These are phyloP conservation scores for Rhazya stricta DNA, from an alignment of 257 asterid genomes.

Conservation along the genomic window DNA sequence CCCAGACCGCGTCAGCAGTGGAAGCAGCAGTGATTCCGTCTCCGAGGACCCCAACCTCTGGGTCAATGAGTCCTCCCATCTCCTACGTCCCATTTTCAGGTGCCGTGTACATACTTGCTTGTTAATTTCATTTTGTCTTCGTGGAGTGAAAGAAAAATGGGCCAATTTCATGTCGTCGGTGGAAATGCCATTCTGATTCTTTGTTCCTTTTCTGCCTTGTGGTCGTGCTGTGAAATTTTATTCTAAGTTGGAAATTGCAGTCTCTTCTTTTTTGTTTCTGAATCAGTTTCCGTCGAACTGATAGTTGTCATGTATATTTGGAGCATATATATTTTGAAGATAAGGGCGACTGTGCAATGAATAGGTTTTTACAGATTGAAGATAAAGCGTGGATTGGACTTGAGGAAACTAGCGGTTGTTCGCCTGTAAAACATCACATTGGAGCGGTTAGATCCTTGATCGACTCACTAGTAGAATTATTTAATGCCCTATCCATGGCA, in stretches of 20 bases:
- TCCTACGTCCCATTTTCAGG: constrained; percentile 81
- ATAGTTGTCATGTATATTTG: background rate
- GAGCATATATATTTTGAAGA: background rate
- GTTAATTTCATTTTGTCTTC: background rate
- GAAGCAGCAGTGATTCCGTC: constrained; percentile 56
- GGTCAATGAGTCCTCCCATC: constrained; percentile 58
- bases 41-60: constrained; percentile 63
- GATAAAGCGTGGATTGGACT: constrained; percentile 70
- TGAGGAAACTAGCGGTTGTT: constrained; percentile 66
- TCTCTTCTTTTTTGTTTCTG: background rate
- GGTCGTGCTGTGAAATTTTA: background rate
- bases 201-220: background rate
- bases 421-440: constrained; percentile 60
- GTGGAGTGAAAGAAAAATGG: background rate
- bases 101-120: constrained; percentile 14
- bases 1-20: constrained; percentile 52
- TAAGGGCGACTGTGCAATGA: background rate
- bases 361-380: constrained; percentile 67
- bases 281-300: background rate
- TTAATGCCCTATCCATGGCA: background rate
- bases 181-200: background rate
- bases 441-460: constrained; percentile 61
- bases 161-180: background rate
- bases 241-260: background rate
- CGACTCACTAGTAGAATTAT: background rate